Base-by-base conservation (phyloP, 805 yeast genomes). In the Lipomyces japonicus region DNA sequence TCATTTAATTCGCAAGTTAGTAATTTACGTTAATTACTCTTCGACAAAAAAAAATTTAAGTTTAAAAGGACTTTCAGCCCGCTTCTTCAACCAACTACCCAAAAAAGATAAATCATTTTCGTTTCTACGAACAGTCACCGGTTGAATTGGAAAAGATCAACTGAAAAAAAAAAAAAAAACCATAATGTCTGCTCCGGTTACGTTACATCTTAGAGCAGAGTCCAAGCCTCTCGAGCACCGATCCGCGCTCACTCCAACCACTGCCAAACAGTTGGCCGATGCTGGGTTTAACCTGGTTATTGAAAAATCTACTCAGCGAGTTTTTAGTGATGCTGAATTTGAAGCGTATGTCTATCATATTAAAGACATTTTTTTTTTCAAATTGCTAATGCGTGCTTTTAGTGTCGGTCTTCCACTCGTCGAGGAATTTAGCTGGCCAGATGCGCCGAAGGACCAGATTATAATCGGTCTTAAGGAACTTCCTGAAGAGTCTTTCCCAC, bases 221-320 rank as follows among this genome's bases (percentile, higher is more conserved):
- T 86, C 93, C 63, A 93, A 93, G 79, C 96, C 97, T 24, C 72
- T 88, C 64, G 99, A 93, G 74, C 96, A 95, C 55, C 84, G 98
- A 75, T 95, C 97, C 39, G 97, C 96, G 39, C 76, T 93, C 62
- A 89, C 98, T 1, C 99, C 99, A 28, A 71, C 87, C 39, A 86
- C 96, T 36, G 82, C 95, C 61, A 85, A 86, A 71, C 77, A 82
- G 62, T 76, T 93, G 57, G 69, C 87, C 55, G 87, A 83, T 51
- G 90, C 95, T 39, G 97, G 96, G 0, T 93, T 87, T 74, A 80
- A 82, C 61, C 79, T 93, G 41, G 87, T 75, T 60, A 96, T 93
- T 46, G 99, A 93, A 72, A 84, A 88, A 59, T 79, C 93, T 23
- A 74, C 82, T 35, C 95, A 86, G 70, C 84, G 96, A 3, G 84